Base-by-base conservation (phyloP, 345 rosid genomes). In the Melaleuca quinquenervia region DNA sequence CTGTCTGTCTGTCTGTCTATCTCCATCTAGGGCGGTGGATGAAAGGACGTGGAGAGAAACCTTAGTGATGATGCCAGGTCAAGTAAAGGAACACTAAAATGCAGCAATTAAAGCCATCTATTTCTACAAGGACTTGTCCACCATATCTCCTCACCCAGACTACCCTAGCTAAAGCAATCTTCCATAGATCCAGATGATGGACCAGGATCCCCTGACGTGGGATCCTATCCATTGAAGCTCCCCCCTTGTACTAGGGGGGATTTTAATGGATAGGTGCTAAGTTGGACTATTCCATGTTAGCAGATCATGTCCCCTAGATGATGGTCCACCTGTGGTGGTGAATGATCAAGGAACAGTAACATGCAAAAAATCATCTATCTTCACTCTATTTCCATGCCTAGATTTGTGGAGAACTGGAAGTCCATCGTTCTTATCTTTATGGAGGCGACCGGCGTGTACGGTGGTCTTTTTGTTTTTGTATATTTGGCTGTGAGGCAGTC, bases 341-440 rank as follows among this genome's bases (percentile, higher is more conserved):
- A 13, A 16, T 26, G 16, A 26, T 11, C 3, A 26, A 0, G 32
- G 32, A 26, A 13, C 8, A 13, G 8, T 0, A 12, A n/a, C 5
- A 5, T 58, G 8, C 4, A 56, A 3, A 54, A 54, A 21, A 5
- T 14, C 0, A 52, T 52, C 21, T 6, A 52, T 52, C 6, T 52
- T 0, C 18, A 52, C 13, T 52, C 53, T 52, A 52, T 52, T 15
- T 52, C 0, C 6, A 16, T 16, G 2, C 18, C 0, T 6, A 0
- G 3, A 52, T n/a, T 6, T 2, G 8, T 3, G 0, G n/a, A n/a
- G n/a, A n/a, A n/a, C n/a, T 7, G 3, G 20, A 1, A 1, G 3
- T 7, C 41, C 41, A 55, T 4, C 0, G 5, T 1, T 55, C 58
- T 54, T 3, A 22, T 55, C 60, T 55, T 2, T 2, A 55, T 9